Percentiles rank a stretch among this genome's conserved stretches.
These are phyloP conservation scores for Solanum medicagineum DNA, from an alignment of 257 asterid genomes.

Conservation along the genomic window DNA sequence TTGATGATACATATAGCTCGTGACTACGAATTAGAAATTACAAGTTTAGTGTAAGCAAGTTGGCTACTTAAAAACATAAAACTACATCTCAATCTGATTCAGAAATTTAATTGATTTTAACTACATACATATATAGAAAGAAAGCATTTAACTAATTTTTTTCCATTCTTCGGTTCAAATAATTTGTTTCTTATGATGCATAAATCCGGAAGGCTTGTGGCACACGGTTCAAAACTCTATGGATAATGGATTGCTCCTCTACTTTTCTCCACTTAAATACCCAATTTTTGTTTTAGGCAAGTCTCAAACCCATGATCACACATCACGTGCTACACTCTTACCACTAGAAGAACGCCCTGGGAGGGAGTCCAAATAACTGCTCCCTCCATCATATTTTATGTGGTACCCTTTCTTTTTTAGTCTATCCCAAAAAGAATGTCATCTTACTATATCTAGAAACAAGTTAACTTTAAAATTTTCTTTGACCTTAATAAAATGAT, in stretches of 20 bases:
- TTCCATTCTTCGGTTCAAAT: background rate
- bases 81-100: background rate
- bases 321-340: background rate
- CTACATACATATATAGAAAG: background rate
- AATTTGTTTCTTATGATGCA: background rate
- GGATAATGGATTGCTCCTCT: background rate
- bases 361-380: background rate
- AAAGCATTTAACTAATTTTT: background rate
- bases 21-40: background rate
- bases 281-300: background rate
- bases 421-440: too few relatives aligned
- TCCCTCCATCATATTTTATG: too few relatives aligned
- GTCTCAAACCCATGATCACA: background rate
- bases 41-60: background rate
- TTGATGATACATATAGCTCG: background rate
- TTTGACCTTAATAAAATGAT: too few relatives aligned
- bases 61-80: background rate
- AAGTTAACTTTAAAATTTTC: too few relatives aligned
- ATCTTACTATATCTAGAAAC: too few relatives aligned
- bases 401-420: too few relatives aligned
- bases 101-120: background rate
- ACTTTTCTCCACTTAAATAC: background rate
- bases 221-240: background rate
- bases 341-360: background rate
- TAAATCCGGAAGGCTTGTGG: background rate